Evolutionary conservation across 164 flowering plant species (phyloP).

Genomic region (Dillenia suffruticosa): DNA sequence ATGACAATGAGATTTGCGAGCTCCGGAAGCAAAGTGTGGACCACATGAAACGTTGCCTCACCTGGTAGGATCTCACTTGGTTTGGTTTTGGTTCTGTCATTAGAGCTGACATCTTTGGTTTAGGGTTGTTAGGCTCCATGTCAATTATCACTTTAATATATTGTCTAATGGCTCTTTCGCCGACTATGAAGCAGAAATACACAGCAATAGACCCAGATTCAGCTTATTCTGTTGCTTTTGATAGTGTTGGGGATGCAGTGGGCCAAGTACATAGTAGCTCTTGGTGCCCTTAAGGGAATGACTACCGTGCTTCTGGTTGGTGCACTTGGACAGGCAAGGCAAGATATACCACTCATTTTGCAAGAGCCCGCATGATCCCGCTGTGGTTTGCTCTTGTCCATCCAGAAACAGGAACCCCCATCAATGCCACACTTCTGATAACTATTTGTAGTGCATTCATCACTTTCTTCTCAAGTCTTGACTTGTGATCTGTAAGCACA

Average conservation of each 20-base stretch:
- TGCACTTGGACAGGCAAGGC: conserved; percentile 52
- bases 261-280: conserved; percentile 64
- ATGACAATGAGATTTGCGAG: conserved; percentile 34
- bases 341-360: conserved; percentile 60
- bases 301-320: conserved; percentile 61
- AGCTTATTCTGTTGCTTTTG: conserved; percentile 55
- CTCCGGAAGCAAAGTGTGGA: conserved; percentile 39
- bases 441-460: conserved; percentile 31
- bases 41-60: conserved; percentile 55
- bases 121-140: conserved; percentile 62
- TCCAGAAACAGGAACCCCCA: conserved; percentile 61
- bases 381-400: conserved; percentile 63
- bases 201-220: conserved; percentile 42
- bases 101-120: conserved; percentile 58
- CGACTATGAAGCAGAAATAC: conserved; percentile 57
- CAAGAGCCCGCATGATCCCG: conserved; percentile 66
- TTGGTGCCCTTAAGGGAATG: conserved; percentile 66
- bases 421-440: conserved; percentile 53
- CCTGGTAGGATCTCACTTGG: conserved; percentile 72
- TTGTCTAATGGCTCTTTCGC: conserved; percentile 49
- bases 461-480: conserved; percentile 59
- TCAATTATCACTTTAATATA: conserved; percentile 46
- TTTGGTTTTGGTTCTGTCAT: conserved; percentile 62
- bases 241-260: conserved; percentile 60
- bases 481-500: conserved; percentile 55